Evolutionary conservation across 371 early-diverging fungal genomes (phyloP), one percentile per base, ranked within the genome.

Genomic region (Apophysomyces elegans): DNA sequence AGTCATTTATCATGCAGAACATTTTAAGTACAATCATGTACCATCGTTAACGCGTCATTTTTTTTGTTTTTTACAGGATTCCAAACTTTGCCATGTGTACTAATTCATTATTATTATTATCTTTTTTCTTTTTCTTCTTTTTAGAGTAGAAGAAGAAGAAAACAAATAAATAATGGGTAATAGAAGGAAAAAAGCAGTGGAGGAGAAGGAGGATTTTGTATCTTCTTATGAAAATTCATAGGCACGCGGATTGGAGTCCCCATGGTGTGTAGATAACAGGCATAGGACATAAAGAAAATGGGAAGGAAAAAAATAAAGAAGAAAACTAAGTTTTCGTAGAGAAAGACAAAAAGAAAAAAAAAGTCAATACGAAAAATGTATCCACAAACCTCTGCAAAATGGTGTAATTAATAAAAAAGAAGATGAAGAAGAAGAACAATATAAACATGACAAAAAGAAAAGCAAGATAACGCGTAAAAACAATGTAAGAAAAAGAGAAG

Each of bases 41-140:
- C 2, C 2, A 26, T 26, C 32, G 32, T 26, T 1, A 26, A 26
- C 32, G 32, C 32, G 32, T 26, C 32, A 26, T 26, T 26, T 26
- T 26, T 26, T 26, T 26, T 1, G 32, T 26, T 26, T 26, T 26
- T 26, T 26, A 26, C 32, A 26, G 32, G 32, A 26, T 26, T 26
- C 32, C 32, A 26, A 26, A 26, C 32, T 26, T 26, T 26, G 32
- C 32, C 32, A 36, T 47, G 54, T 38, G 54, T 54, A 62, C 63
- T 47, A 44, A 47, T 39, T 62, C 38, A 26, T 26, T 26, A 26
- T 26, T 26, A 26, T 26, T 26, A 26, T 26, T 26, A 26, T 26
- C 32, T 26, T 50, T 47, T 57, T 56, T 37, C 43, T 63, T 63
- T 57, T 63, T 57, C 56, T 61, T 39, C 41, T 56, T 8, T 18